Percentiles rank a stretch among this genome's conserved stretches.
Conservation (phyloP, 495 filamentous ascomycete species). For the Sordaria brevicollis region DNA sequence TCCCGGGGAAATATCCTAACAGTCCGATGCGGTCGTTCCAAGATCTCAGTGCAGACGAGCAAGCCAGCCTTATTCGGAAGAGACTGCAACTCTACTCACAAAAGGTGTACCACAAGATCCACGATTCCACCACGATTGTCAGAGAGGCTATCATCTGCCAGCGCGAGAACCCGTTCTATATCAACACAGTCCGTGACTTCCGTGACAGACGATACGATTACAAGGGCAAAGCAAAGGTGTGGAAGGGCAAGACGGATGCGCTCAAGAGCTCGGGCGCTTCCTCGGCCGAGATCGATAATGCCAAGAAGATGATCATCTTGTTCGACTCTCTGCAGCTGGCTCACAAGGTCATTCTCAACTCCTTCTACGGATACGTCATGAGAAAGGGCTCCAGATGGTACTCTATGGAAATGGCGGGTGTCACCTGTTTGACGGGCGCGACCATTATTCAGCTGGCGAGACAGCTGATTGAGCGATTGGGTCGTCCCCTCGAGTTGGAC, state of each 20-base stretch:
- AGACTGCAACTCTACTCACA: constrained; percentile 87
- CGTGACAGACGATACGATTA: constrained; percentile 95
- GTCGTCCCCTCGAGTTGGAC: constrained; percentile 91
- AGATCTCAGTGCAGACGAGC: constrained; percentile 75
- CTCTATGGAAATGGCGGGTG: constrained; percentile 99
- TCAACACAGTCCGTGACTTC: constrained; percentile 90
- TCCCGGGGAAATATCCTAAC: constrained; percentile 66
- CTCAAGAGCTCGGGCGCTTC: constrained; percentile 74
- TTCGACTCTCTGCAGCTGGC: constrained; percentile 95
- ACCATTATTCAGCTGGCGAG: constrained; percentile 97
- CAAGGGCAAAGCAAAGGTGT: constrained; percentile 95
- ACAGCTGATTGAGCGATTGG: constrained; percentile 87
- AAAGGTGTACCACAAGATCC: constrained; percentile 99
- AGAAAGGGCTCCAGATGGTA: constrained; percentile 98
- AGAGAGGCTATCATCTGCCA: constrained; percentile 98
- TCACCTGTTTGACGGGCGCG: constrained; percentile 93
- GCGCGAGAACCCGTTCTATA: constrained; percentile 97
- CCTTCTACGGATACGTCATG: constrained; percentile 99
- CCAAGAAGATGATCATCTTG: constrained; percentile 96
- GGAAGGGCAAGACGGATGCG: constrained; percentile 90
- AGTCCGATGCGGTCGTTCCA: constrained; percentile 63
- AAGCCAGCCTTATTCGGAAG: constrained; percentile 72
- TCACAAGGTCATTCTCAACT: constrained; percentile 98
- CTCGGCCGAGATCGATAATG: constrained; percentile 71
- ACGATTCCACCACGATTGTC: constrained; percentile 86